Base-by-base conservation (phyloP, 1,139 yeast species). In the Diutina sp. region DNA sequence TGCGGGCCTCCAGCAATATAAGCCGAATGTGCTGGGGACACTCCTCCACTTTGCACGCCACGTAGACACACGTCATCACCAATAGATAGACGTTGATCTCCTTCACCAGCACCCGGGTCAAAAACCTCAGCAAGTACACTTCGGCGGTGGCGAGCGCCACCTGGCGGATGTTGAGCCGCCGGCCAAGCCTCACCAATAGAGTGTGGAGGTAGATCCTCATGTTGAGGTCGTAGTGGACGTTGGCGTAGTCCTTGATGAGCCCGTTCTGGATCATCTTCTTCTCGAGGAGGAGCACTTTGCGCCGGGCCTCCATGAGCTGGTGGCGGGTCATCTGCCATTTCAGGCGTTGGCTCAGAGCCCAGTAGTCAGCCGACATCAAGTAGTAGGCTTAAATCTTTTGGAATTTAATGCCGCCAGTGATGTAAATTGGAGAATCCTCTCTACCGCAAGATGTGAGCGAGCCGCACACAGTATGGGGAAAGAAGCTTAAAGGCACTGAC, bases 11-110 rank as follows among this genome's bases (percentile, higher is more conserved):
- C 35, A 84, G 78, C 28, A 89, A 81, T 14, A 93, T 78, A 1
- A 91, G 81, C 58, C 97, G 74, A 9, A 93, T 90, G 66, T 93
- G 97, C 66, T 88, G 96, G 1, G 99, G 98, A 63, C 90, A 86
- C 67, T 93, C 99, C 67, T 93, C 98, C 46, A 90, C 87, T 66
- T 93, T 93, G 71, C 97, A 87, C 0, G 97, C 93, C 54, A 93
- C 79, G 65, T 93, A 93, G 4, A 91, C 76, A 63, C 96, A 85
- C 0, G 98, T 85, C 0, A 98, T 84, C 7, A 90, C 85, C 60
- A 91, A 70, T 56, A 90, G 72, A 65, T 90, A 91, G 1, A 87
- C 75, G 65, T 93, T 93, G 58, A 91, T 80, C 66, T 93, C 99
- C 61, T 85, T 82, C 44, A 90, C 70, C 35, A 90, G 83, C 0